These are phyloP conservation scores for Hirschioporus abietinus DNA, from an alignment of 768 basidiomycete genomes.

Conservation along the genomic window DNA sequence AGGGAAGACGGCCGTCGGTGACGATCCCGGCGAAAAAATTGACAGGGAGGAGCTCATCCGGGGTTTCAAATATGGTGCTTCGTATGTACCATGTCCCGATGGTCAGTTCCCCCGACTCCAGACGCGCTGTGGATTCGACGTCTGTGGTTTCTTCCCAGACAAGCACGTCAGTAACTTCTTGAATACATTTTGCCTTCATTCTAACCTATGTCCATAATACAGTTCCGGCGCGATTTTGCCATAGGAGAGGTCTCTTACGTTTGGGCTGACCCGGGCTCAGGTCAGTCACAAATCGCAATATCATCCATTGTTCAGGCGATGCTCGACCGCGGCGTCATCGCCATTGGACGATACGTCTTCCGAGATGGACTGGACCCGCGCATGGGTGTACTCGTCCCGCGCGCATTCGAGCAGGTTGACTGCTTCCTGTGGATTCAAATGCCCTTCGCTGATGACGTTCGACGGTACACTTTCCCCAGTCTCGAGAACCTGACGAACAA, in stretches of 20 bases:
- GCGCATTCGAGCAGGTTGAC: conserved; percentile 61
- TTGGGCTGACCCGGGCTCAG: conserved; percentile 64
- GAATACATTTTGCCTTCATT: background rate
- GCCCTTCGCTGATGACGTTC: conserved; percentile 93
- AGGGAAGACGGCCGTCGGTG: conserved; percentile 29
- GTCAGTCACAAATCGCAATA: conserved; percentile 75
- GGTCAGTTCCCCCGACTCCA: conserved; percentile 71
- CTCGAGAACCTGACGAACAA: conserved; percentile 68
- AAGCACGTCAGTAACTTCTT: conserved; percentile 46
- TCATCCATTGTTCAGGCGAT: conserved; percentile 87
- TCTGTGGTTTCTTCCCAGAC: conserved; percentile 74
- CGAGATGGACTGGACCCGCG: conserved; percentile 73
- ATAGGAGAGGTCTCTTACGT: conserved; percentile 87
- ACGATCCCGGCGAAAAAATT: conserved; percentile 43
- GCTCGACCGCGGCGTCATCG: conserved; percentile 55
- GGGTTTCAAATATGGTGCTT: conserved; percentile 88
- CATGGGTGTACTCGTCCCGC: conserved; percentile 74
- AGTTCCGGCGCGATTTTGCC: conserved; percentile 79
- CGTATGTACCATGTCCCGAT: conserved; percentile 82
- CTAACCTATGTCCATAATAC: conserved; percentile 9
- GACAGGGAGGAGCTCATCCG: conserved; percentile 75
- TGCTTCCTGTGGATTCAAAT: conserved; percentile 86
- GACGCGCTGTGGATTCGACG: conserved; percentile 83
- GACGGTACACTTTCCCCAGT: conserved; percentile 82
- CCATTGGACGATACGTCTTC: conserved; percentile 79